Conservation (phyloP, 345 rosid species). For the Gynandropsis gynandra region DNA sequence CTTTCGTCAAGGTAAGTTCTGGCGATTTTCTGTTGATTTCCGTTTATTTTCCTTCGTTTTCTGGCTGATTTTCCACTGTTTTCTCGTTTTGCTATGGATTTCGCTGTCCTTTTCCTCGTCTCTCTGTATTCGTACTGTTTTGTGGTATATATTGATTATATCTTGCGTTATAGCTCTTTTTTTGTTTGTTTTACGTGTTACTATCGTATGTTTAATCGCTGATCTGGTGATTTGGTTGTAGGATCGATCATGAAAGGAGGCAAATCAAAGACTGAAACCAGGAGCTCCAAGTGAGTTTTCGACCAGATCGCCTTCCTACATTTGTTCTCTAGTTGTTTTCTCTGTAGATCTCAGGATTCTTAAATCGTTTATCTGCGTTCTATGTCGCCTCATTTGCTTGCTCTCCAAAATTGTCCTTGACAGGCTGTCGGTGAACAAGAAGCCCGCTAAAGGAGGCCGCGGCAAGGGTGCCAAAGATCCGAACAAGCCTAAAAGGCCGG, state of each 20-base stretch:
- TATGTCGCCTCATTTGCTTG: slow-evolving; percentile 1
- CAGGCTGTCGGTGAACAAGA: slow-evolving; percentile 82
- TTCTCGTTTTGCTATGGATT: slow-evolving; percentile 4
- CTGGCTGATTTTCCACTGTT: neutral
- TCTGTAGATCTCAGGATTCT: slow-evolving; percentile 18
- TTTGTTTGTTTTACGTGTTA: slow-evolving; percentile 5
- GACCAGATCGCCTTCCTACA: neutral
- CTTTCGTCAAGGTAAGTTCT: slow-evolving; percentile 16
- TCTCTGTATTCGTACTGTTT: too few species aligned
- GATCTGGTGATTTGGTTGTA: slow-evolving; percentile 30
- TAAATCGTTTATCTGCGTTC: slow-evolving; percentile 24
- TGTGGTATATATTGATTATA: too few species aligned
- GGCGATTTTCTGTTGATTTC: neutral
- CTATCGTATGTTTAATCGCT: neutral
- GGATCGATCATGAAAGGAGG: slow-evolving; percentile 85
- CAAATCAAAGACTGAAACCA: slow-evolving; percentile 73
- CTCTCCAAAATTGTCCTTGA: slow-evolving; percentile 5
- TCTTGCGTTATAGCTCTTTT: neutral
- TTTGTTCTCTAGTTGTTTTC: neutral
- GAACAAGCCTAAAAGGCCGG: slow-evolving; percentile 63
- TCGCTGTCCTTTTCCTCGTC: neutral
- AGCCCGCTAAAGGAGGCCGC: slow-evolving; percentile 38
- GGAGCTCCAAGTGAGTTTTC: slow-evolving; percentile 54
- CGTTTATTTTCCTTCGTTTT: slow-evolving; percentile 3
- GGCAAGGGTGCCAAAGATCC: slow-evolving; percentile 53